phyloP scores from a whole-genome alignment of 768 basidiomycete genomes.

The Clitopilus hobsonii region DNA sequence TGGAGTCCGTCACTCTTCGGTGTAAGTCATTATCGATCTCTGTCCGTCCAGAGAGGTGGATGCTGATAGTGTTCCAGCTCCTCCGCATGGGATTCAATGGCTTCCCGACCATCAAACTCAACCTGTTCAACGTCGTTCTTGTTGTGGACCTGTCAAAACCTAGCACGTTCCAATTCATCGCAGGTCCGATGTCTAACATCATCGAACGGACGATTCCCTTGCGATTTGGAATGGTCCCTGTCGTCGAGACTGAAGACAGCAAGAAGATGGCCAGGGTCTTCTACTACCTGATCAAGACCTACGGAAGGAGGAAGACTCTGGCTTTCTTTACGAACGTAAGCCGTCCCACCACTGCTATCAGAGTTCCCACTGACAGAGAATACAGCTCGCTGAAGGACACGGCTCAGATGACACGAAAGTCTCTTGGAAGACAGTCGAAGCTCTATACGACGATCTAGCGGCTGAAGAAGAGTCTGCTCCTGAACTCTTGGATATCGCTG shows the following conservation, averaged over 20 bases:
- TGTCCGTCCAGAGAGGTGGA: background rate
- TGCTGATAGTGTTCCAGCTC: constrained; percentile 24
- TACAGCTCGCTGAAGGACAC: constrained; percentile 35
- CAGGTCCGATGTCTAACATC: constrained; percentile 59
- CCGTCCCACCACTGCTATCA: background rate
- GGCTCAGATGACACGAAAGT: constrained; percentile 24
- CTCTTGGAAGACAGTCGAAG: constrained; percentile 38
- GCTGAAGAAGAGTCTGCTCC: constrained; percentile 22
- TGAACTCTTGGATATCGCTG: constrained; percentile 35
- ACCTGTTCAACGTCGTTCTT: constrained; percentile 82
- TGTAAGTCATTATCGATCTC: constrained; percentile 28
- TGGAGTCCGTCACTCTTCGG: constrained; percentile 47
- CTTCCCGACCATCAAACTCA: constrained; percentile 66
- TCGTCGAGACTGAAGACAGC: constrained; percentile 44
- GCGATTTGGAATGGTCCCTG: constrained; percentile 83
- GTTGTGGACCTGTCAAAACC: constrained; percentile 74
- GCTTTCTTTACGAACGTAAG: constrained; percentile 53
- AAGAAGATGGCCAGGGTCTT: constrained; percentile 62
- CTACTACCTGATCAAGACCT: constrained; percentile 57
- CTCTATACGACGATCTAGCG: constrained; percentile 33
- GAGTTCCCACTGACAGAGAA: background rate
- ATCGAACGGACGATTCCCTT: constrained; percentile 72
- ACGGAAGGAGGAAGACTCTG: constrained; percentile 62
- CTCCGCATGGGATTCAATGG: constrained; percentile 79
- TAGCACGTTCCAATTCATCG: constrained; percentile 56